Percentiles rank a stretch among this genome's conserved stretches.
Evolutionary conservation across 2,329 filamentous ascomycete genomes (phyloP).

Genomic region (Aspergillus ibericus): DNA sequence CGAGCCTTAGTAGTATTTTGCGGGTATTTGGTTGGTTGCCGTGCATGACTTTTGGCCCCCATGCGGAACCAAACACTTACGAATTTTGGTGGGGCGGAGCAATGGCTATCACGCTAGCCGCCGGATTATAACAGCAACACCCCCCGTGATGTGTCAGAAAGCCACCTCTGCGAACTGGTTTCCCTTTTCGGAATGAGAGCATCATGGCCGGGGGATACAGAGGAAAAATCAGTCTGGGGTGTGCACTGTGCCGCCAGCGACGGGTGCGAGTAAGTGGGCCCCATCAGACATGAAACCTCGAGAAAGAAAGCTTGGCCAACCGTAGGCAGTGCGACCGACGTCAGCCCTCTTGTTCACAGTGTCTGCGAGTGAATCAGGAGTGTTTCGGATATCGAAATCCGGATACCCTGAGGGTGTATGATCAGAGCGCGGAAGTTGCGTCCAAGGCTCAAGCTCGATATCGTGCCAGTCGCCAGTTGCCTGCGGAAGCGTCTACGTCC

Average conservation of each 20-base stretch:
- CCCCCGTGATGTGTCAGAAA: neutral
- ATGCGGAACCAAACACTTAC: too few species aligned
- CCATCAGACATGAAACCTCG: neutral
- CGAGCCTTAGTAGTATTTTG: too few species aligned
- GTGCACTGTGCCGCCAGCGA: slow-evolving; percentile 8
- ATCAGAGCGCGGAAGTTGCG: slow-evolving; percentile 22
- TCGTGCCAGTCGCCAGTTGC: neutral
- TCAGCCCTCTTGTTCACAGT: slow-evolving; percentile 23
- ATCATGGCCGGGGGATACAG: slow-evolving; percentile 8
- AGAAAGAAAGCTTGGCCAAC: slow-evolving; percentile 8
- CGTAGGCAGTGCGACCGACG: slow-evolving; percentile 22
- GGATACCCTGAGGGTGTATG: slow-evolving; percentile 17
- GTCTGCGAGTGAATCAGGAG: slow-evolving; percentile 16
- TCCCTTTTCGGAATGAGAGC: neutral
- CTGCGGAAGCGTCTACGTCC: neutral
- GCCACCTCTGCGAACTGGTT: neutral
- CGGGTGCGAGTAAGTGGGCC: slow-evolving; percentile 8
- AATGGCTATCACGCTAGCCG: too few species aligned
- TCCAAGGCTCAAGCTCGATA: slow-evolving; percentile 11
- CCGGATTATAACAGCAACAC: neutral
- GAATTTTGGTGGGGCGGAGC: too few species aligned
- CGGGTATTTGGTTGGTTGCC: too few species aligned
- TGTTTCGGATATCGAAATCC: slow-evolving; percentile 25
- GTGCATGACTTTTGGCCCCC: too few species aligned
- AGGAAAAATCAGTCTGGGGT: slow-evolving; percentile 9